These are phyloP conservation scores for Cokeromyces recurvatus DNA, from an alignment of 371 early-diverging fungal genomes.

Conservation along the genomic window DNA sequence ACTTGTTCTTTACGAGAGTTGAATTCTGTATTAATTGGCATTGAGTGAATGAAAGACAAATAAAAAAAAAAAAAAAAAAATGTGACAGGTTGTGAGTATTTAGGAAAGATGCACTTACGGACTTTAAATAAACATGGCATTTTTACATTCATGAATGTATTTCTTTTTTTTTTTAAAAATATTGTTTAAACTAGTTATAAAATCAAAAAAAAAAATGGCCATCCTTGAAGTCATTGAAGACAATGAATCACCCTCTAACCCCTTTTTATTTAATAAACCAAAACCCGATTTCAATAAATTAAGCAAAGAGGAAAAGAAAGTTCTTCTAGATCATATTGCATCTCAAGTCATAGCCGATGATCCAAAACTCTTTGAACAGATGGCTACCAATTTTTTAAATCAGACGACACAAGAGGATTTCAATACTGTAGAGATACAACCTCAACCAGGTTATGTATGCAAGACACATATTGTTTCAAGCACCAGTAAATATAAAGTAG, in stretches of 20 bases:
- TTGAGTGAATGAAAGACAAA: too few species aligned
- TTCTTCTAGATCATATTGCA: constrained; percentile 24
- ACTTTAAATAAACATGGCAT: too few species aligned
- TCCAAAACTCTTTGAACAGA: constrained; percentile 22
- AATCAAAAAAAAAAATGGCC: constrained; percentile 8
- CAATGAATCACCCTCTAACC: not conserved
- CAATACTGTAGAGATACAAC: constrained; percentile 29
- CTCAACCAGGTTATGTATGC: constrained; percentile 60
- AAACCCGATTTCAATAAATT: constrained; percentile 16
- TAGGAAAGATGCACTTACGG: too few species aligned
- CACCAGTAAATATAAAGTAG: constrained; percentile 11
- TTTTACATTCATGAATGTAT: too few species aligned
- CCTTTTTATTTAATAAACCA: constrained; percentile 1
- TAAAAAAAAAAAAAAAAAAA: constrained; percentile 2
- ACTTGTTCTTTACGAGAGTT: constrained; percentile 35
- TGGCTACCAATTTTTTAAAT: constrained; percentile 13
- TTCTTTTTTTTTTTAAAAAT: too few species aligned
- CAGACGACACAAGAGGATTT: constrained; percentile 17
- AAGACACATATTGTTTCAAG: constrained; percentile 37
- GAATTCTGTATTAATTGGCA: constrained; percentile 4
- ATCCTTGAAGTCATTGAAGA: constrained; percentile 20
- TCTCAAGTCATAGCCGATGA: constrained; percentile 27
- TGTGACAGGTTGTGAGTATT: not conserved
- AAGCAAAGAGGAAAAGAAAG: constrained; percentile 26
- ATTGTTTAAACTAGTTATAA: too few species aligned